Evolutionary conservation across 2,329 filamentous ascomycete genomes (phyloP).

Genomic region (Sclerotiophoma versabilis): DNA sequence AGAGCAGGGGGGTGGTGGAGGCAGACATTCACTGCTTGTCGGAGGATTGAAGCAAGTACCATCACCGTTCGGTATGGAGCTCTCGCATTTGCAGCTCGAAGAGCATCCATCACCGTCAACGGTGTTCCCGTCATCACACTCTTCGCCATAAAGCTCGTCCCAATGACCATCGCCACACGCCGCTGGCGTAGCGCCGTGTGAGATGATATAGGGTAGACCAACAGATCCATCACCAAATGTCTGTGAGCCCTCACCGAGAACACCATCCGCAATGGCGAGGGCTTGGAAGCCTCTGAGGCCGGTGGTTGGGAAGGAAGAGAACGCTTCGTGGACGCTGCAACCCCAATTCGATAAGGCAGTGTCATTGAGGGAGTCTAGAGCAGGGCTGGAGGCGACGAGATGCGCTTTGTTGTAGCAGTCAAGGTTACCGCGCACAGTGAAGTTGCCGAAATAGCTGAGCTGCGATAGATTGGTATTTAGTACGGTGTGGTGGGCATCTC

Average conservation of each 20-base stretch:
- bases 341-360: neutral
- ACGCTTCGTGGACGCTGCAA: neutral
- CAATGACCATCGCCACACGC: neutral
- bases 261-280: neutral
- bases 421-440: neutral
- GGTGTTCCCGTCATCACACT: neutral
- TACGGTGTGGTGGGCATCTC: neutral
- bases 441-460: neutral
- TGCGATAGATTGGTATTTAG: neutral
- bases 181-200: neutral
- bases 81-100: neutral
- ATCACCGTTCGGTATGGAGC: neutral
- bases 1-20: neutral
- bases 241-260: neutral
- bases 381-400: neutral
- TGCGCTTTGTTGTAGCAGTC: neutral
- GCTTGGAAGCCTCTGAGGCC: neutral
- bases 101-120: neutral
- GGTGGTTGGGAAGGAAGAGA: neutral
- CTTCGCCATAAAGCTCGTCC: neutral
- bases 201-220: conserved; percentile 1
- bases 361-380: neutral
- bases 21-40: neutral
- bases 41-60: neutral
- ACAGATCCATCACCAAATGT: neutral